Evolutionary conservation across 108 stramenopile genomes (phyloP).

Genomic region (Cyclotella sp.): DNA sequence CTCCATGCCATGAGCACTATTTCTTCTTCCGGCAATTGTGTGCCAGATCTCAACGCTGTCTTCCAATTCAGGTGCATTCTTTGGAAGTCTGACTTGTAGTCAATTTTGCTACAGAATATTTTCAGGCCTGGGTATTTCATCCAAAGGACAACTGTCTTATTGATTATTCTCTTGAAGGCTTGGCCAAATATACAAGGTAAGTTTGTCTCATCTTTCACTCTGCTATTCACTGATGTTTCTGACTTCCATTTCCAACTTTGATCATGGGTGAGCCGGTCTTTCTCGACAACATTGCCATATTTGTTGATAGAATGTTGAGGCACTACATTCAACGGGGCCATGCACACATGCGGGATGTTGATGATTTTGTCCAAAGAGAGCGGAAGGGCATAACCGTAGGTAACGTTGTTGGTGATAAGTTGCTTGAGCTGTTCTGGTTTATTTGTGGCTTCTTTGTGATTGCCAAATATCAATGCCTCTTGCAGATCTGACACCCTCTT

Average conservation of each 20-base stretch:
- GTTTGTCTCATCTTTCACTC: slow-evolving; percentile 1
- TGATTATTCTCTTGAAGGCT: background rate
- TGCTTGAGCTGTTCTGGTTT: slow-evolving; percentile 6
- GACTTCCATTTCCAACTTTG: slow-evolving; percentile 21
- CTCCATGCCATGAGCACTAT: slow-evolving; percentile 10
- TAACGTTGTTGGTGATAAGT: slow-evolving; percentile 17
- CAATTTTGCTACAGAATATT: background rate
- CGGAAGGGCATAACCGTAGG: slow-evolving; percentile 16
- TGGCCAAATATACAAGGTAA: slow-evolving; percentile 16
- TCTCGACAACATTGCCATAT: slow-evolving; percentile 8
- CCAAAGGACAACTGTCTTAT: slow-evolving; percentile 6
- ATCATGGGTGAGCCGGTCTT: slow-evolving; percentile 27
- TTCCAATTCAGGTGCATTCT: slow-evolving; percentile 14
- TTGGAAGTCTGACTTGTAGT: slow-evolving; percentile 22
- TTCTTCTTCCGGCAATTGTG: slow-evolving; percentile 7
- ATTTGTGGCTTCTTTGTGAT: slow-evolving; percentile 26
- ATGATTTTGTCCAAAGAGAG: background rate
- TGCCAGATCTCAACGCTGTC: slow-evolving; percentile 25
- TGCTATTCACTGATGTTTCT: slow-evolving; percentile 15
- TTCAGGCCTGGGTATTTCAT: slow-evolving; percentile 10
- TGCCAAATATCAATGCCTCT: too few relatives aligned
- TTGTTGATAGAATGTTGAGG: slow-evolving; percentile 17
- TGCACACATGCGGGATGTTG: background rate
- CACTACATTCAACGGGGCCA: slow-evolving; percentile 16
- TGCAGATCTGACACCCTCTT: background rate